Evolutionary conservation across 495 filamentous ascomycete genomes (phyloP), one percentile per base, ranked within the genome.

Genomic region (Eremomyces bilateralis): DNA sequence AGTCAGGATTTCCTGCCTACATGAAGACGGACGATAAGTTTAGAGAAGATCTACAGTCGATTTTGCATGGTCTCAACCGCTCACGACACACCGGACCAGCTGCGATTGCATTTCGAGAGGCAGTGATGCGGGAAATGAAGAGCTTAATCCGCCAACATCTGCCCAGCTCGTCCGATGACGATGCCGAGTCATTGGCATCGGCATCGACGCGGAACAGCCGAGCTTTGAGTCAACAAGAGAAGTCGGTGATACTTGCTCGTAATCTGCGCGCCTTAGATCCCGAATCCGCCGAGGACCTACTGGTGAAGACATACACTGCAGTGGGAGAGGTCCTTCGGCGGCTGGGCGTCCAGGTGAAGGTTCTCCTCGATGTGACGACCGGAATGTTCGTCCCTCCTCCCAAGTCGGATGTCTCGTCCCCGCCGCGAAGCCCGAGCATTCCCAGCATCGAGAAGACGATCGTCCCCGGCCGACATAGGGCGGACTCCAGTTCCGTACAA

Each of bases 321-420:
- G 75, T 93, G 17, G 76, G 85, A 15, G 88, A 99, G 50, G 76
- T 79, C 0, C 51, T 95, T 35, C 65, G 88, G 35, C 66, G 88
- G 47, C 55, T 95, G 8, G 73, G 77, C 24, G 80, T 82, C 3
- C 88, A 99, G 46, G 78, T 84, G 15, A 99, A 99, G 52, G 72
- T 95, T 15, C 56, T 99, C n/a, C 61, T 99, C 13, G 88, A 99
- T 50, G 78, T 93, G 21, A 91, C 83, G 1, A 93, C 83, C 47
- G 73, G 73, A 5, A 60, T 85, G 28, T 61, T 63, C 21, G 44
- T 46, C 1, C 38, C 41, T 3, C 48, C 51, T 15, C 29, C 35
- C 0, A n/a, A 12, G 20, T 34, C 44, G 24, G 36, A 44, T 27
- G 31, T 42, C 17, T 25, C 41, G 28, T 43, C 42, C 17, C 41